A percentile compares a stretch with the other conserved stretches of the same genome.
These are phyloP conservation scores for Mortierella sp. DNA, from an alignment of 371 early-diverging fungal species.

Conservation along the genomic window DNA sequence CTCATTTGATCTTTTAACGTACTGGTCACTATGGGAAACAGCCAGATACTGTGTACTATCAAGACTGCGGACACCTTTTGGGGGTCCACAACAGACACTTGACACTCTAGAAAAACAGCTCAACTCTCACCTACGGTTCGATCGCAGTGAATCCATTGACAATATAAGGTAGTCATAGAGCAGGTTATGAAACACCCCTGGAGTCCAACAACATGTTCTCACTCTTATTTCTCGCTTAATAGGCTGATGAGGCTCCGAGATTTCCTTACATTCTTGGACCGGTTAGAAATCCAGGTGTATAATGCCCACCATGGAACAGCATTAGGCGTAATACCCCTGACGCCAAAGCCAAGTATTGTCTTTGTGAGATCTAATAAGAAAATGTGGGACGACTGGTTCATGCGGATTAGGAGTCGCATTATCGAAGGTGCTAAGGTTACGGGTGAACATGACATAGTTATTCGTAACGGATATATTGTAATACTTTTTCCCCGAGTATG, in stretches of 20 bases:
- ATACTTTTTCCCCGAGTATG: neutral
- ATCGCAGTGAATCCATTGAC: neutral
- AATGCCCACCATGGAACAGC: slow-evolving; percentile 77
- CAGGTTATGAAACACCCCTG: neutral
- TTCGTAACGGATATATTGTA: slow-evolving; percentile 61
- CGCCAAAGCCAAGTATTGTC: slow-evolving; percentile 73
- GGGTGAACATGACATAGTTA: slow-evolving; percentile 60
- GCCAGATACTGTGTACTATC: slow-evolving; percentile 81
- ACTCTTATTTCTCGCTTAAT: neutral
- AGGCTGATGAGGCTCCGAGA: slow-evolving; percentile 53
- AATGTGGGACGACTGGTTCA: slow-evolving; percentile 84
- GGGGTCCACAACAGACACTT: slow-evolving; percentile 82
- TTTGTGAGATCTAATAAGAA: slow-evolving; percentile 82
- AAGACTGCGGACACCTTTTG: slow-evolving; percentile 81
- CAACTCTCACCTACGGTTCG: slow-evolving; percentile 41
- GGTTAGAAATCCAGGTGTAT: slow-evolving; percentile 79
- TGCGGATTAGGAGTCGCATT: slow-evolving; percentile 66
- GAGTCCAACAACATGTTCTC: neutral
- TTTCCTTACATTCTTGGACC: slow-evolving; percentile 71
- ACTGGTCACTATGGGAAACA: slow-evolving; percentile 86
- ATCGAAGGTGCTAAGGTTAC: slow-evolving; percentile 62
- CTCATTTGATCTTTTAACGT: slow-evolving; percentile 63
- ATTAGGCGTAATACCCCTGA: slow-evolving; percentile 65
- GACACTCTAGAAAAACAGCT: slow-evolving; percentile 76
- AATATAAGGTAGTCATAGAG: slow-evolving; percentile 8